Base-by-base conservation (phyloP, 768 basidiomycete species). In the Kwoniella pini region DNA sequence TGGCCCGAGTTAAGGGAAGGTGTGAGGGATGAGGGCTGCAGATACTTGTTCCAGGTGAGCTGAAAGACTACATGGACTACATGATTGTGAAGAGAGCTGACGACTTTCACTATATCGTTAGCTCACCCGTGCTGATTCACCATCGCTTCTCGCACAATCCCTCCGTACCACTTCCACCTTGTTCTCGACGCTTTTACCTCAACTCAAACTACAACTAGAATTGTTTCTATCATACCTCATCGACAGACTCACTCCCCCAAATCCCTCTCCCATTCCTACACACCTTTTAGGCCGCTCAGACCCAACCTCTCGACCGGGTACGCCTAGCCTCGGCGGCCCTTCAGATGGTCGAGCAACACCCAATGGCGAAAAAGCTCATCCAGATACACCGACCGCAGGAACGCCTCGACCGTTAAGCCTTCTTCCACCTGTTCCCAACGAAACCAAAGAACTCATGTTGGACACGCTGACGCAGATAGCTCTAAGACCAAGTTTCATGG, bases 181-280 rank as follows among this genome's bases (percentile, higher is more conserved):
- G 63, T 87, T 97, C 69, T 87, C 90, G 59, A 89, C 91, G 1
- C 88, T 94, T 85, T 85, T 89, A 2, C 82, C 83, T 44, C 84
- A 91, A 71, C 82, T 99, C 54, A 97, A 96, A 78, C 82, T 96
- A 19, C 96, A 99, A 70, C 90, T 93, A 70, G 96, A 99, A 71
- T 84, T 99, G 4, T 96, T 93, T 80, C 81, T 99, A 26, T 87
- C 93, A 2, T 98, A 96, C 80, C 89, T 89, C 31, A 87, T 98
- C 59, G 95, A 96, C 77, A 85, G 95, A 13, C 81, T 99, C 17
- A 87, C 89, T 4, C 85, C 87, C 0, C 68, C 78, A 1, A 71
- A 70, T 1, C 69, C 72, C 19, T 30, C 63, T 2, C 62, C 71
- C 7, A 53, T 76, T 10, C 72, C 74, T 13, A 50, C 67, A 2